Percentiles rank a stretch among this genome's conserved stretches.
These are phyloP conservation scores for Cryptosporidium viatorum DNA, from an alignment of 169 alveolate genomes.

Conservation along the genomic window DNA sequence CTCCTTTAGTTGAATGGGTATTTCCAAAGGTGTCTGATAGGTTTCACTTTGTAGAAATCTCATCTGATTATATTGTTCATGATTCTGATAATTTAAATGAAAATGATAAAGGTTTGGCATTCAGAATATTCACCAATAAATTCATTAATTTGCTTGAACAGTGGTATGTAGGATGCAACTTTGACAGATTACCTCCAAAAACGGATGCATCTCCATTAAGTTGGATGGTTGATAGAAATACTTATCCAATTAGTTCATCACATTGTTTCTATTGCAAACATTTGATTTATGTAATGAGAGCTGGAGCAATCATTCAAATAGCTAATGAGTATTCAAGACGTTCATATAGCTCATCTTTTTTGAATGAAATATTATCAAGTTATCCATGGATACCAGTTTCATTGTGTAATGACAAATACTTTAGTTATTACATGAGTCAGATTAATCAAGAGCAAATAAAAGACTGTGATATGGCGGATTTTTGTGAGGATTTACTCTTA, in stretches of 20 bases:
- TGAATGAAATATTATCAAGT: slow-evolving; percentile 39
- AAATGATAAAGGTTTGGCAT: neutral
- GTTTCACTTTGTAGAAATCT: slow-evolving; percentile 62
- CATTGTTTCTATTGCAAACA: slow-evolving; percentile 54
- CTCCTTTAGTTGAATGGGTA: slow-evolving; percentile 73
- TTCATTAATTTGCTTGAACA: slow-evolving; percentile 63
- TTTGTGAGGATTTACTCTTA: neutral
- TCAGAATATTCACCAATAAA: slow-evolving; percentile 23
- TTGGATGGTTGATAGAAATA: slow-evolving; percentile 52
- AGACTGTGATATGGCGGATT: slow-evolving; percentile 4
- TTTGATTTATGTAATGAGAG: slow-evolving; percentile 55
- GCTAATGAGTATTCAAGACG: slow-evolving; percentile 75
- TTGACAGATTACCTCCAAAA: slow-evolving; percentile 74
- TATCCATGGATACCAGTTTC: slow-evolving; percentile 62
- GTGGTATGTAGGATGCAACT: slow-evolving; percentile 69
- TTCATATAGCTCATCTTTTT: slow-evolving; percentile 54
- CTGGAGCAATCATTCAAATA: slow-evolving; percentile 68
- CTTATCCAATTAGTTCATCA: slow-evolving; percentile 26
- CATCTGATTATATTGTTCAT: slow-evolving; percentile 33
- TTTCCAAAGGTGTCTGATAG: slow-evolving; percentile 67
- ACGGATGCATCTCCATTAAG: slow-evolving; percentile 66
- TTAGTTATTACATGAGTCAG: neutral
- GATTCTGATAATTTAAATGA: neutral
- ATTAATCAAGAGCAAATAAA: neutral
- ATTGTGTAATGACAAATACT: slow-evolving; percentile 3